A percentile compares a stretch with the other conserved stretches of the same genome.
Conservation (phyloP, 257 asterid species). For the Avicennia marina region DNA sequence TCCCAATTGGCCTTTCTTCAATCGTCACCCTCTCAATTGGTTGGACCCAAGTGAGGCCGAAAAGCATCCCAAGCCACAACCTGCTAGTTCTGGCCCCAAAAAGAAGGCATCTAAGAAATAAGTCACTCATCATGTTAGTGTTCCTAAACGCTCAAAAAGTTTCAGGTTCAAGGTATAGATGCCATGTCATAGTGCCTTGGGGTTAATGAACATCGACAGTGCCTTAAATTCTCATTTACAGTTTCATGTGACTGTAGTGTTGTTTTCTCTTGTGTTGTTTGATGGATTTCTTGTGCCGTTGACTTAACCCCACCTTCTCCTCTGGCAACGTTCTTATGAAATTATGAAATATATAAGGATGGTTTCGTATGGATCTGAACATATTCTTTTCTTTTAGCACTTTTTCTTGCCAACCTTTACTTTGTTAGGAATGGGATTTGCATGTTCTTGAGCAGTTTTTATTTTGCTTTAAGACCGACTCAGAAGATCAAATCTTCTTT, state of each 20-base stretch:
- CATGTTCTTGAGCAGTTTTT: too few relatives aligned
- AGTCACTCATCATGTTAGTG: not conserved
- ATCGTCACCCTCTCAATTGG: slow-evolving; percentile 66
- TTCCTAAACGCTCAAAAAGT: too few relatives aligned
- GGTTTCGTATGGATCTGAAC: not conserved
- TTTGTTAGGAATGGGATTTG: too few relatives aligned
- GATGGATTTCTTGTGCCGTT: not conserved
- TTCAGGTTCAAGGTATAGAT: too few relatives aligned
- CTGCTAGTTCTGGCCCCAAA: slow-evolving; percentile 31
- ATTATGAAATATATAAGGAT: not conserved
- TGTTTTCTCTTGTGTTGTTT: not conserved
- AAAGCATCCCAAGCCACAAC: slow-evolving; percentile 60
- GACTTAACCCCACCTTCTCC: not conserved
- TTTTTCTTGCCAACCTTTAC: too few relatives aligned
- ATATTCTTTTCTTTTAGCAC: too few relatives aligned
- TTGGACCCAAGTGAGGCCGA: slow-evolving; percentile 61
- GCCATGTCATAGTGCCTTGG: not conserved
- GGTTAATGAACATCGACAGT: not conserved
- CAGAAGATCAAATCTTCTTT: too few relatives aligned
- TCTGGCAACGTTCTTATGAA: not conserved
- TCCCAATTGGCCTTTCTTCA: slow-evolving; percentile 73
- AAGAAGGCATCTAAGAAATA: slow-evolving; percentile 62
- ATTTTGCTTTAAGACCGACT: too few relatives aligned
- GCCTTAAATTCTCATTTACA: not conserved
- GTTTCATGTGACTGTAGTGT: not conserved